Base-by-base conservation (phyloP, 2,329 filamentous ascomycete genomes). In the Neopestalotiopsis rosae region DNA sequence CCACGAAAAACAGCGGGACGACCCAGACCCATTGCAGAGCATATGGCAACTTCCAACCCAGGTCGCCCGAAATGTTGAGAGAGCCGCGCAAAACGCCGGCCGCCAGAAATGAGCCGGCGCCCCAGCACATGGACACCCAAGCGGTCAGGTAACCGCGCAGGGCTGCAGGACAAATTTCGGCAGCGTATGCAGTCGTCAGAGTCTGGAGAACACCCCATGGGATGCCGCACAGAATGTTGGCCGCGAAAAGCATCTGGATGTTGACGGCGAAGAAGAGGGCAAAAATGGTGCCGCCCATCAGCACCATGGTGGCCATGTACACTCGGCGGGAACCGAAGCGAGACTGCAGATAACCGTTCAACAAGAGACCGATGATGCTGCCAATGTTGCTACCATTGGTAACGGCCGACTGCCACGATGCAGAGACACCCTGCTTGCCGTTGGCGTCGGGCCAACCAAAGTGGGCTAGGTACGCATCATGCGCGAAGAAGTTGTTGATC, bases 21-120 rank as follows among this genome's bases (percentile, higher is more conserved):
- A 91, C 91, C 91, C 91, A 94, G 83, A 94, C 91, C 91, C 92
- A 94, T 81, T 94, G 92, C 52, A 94, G 81, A 1, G 88, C 91
- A 72, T 91, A 93, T 1, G 92, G 91, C n/a, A 52, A n/a, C 17
- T 9, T 52, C 17, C 20, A 52, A 0, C 45, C 20, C n/a, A 38
- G 34, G 34, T 38, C 34, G 6, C 34, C 34, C n/a, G 20, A 1
- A 10, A 24, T 59, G 0, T 17, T 14, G 0, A 28, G 1, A 17
- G 30, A 7, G 65, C 88, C 87, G 13, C 85, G 81, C 78, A 91
- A 91, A 69, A 93, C 91, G n/a, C 90, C 91, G 67, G 92, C 90
- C 57, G 89, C 91, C 67, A 94, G 90, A 68, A 91, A 84, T 78
- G 94, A 91, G 20, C 92, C 92, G 20, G 93, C 82, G 38, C 90